Evolutionary conservation across 371 early-diverging fungal genomes (phyloP), one percentile per base, ranked within the genome.

Genomic region (Smittium mucronatum): DNA sequence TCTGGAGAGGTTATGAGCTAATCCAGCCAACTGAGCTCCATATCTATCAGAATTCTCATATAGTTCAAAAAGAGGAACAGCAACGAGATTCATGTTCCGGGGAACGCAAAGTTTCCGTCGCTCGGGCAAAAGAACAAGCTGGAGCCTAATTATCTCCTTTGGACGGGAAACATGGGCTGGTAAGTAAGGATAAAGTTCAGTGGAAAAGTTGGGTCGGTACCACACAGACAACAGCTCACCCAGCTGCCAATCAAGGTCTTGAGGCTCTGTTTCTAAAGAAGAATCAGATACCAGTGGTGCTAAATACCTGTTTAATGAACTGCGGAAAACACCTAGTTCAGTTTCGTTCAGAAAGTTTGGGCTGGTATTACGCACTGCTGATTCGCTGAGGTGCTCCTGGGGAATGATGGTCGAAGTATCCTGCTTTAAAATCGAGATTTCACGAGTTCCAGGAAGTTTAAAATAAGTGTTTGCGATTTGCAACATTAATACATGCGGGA

Each of bases 151-250:
- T 75, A 84, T 81, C 71, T 92, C 92, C 76, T 91, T 91, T 16
- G 91, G 90, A 69, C 83, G 78, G 26, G 88, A 87, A 34, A 92
- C 84, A 73, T 92, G 92, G 0, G 90, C 85, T 35, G 91, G 90
- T 28, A 84, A 70, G 76, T 90, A 92, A 0, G 92, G 92, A 71
- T 90, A 92, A 89, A 88, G 84, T 67, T 84, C 84, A 0, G 83
- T 83, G 61, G 90, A 90, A 81, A 89, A 91, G 71, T 88, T 85
- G 2, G 91, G 90, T 69, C 91, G 70, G 85, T 87, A 91, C 89
- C 89, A 91, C 15, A 81, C 82, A 28, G 83, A 81, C 21, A 92
- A 70, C 64, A 88, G 84, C 72, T 91, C 90, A 0, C 86, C 86
- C 47, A 91, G 76, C 63, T 87, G 83, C 89, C 90, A 91, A 64